Evolutionary conservation across 2,329 filamentous ascomycete species (phyloP), one percentile per base, ranked within the genome.

Genomic region (Colletotrichum cuscutae): DNA sequence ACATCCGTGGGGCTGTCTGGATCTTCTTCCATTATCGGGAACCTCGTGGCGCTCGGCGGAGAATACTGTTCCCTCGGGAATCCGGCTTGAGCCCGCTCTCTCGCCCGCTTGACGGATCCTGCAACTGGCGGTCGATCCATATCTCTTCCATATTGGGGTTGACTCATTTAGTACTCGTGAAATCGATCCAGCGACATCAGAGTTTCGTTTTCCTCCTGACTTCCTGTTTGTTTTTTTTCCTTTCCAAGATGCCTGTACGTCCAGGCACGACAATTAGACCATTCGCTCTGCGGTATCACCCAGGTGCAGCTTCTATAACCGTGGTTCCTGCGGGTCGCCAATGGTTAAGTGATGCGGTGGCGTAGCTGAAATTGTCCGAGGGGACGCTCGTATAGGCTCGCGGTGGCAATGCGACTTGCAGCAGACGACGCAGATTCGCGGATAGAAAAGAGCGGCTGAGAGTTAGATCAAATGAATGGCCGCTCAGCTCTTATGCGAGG

Each of bases 81-180:
- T 57, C 84, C 86, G 72, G 83, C 84, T 77, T 85, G 83, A 69
- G 85, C 86, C 75, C 84, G 84, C 79, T 90, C 88, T 80, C 89
- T 86, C 52, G 88, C 89, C 78, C 85, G 86, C 80, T 80, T 86
- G 76, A 89, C 85, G 73, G 89, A 89, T 77, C 87, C 87, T 76
- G 81, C 84, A 80, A 78, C 78, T 74, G 81, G 77, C 77, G 82
- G 78, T 80, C 82, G 82, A 75, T 89, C 88, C 87, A 87, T 87
- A 76, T 82, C 82, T 80, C 81, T 84, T 82, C 85, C 88, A 89
- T 90, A 81, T 84, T 89, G 85, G 78, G 79, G 78, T 80, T 83
- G 84, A 86, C 84, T 89, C 89, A 90, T 90, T 85, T 86, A 86
- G 79, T 76, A 77, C 74, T 76, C 68, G 74, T 76, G 75, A 78